Evolutionary conservation across 306 rosid genomes (phyloP), one percentile per base, ranked within the genome.

Genomic region (Quercus ilex): DNA sequence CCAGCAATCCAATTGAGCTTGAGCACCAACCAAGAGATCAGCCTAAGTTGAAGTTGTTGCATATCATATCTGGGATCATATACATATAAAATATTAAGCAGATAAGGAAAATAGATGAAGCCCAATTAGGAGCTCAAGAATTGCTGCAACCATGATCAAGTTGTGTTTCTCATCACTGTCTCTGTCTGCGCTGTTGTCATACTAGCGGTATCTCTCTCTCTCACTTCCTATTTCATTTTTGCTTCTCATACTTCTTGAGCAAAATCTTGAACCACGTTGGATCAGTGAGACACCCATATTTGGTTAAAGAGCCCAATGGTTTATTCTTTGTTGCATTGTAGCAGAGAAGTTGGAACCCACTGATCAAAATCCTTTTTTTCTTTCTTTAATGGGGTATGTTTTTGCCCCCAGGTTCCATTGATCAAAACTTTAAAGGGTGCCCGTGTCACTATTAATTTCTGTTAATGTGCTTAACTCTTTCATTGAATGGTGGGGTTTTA

Each of bases 61-160:
- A 19, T 56, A 55, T 71, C 35, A 30, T 56, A 55, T 71, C 35
- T 57, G 41, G 81, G 75, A 10, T 55, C 25, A 23, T 55, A 69
- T 21, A 12, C 53, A 3, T 49, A 49, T 49, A 49, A 49, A 12
- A 49, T 49, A 49, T 49, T 49, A 49, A 49, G 17, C 53, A 31
- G 71, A 17, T 43, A 19, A 38, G 19, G 20, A 65, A 38, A 63
- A 72, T 58, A 69, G 81, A 84, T 87, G 91, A 82, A 33, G 81
- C 93, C 91, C 35, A 87, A 90, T 25, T 90, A 91, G 93, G 91
- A 86, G 79, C 91, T 90, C 25, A 84, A 68, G 69, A 82, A 76
- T 55, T 90, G 93, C 87, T 90, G 93, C 81, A 90, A 86, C 89
- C 91, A 86, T 78, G 93, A 90, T 15, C 93, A 90, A 80, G 82